These are phyloP conservation scores for Macrolepiota albuminosa DNA, from an alignment of 768 basidiomycete species.

Conservation along the genomic window DNA sequence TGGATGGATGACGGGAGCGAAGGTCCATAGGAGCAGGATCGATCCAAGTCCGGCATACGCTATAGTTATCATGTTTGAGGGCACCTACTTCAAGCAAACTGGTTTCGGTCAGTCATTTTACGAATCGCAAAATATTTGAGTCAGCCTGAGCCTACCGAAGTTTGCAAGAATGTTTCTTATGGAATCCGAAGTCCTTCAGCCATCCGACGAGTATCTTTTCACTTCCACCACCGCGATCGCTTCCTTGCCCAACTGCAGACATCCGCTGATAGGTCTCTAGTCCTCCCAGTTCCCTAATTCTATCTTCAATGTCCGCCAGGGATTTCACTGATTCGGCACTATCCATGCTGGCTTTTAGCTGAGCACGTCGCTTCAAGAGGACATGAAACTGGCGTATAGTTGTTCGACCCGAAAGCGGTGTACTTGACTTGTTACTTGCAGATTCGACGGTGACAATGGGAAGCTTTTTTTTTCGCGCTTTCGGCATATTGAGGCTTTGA, in stretches of 20 bases:
- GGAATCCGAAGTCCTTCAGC: conserved; percentile 53
- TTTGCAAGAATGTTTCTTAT: conserved; percentile 19
- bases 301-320: conserved; percentile 48
- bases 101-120: neutral
- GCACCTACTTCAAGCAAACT: conserved; percentile 91
- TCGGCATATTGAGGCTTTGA: conserved; percentile 27
- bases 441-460: conserved; percentile 24
- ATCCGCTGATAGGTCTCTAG: conserved; percentile 78
- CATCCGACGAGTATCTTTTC: conserved; percentile 76
- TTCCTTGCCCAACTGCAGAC: conserved; percentile 76
- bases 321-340: conserved; percentile 24
- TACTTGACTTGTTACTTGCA: conserved; percentile 35
- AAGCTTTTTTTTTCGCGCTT: conserved; percentile 29
- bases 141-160: conserved; percentile 31
- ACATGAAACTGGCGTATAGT: conserved; percentile 80
- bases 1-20: conserved; percentile 75
- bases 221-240: conserved; percentile 83
- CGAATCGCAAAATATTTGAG: neutral
- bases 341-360: conserved; percentile 33
- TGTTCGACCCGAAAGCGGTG: conserved; percentile 57
- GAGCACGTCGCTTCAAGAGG: conserved; percentile 64
- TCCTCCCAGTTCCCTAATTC: conserved; percentile 73
- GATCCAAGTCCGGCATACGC: conserved; percentile 64
- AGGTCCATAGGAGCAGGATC: conserved; percentile 75
- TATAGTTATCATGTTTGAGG: conserved; percentile 79